Percentiles rank a stretch among this genome's conserved stretches.
phyloP scores from a whole-genome alignment of 2,329 filamentous ascomycete species.

The Phialophora macrospora region DNA sequence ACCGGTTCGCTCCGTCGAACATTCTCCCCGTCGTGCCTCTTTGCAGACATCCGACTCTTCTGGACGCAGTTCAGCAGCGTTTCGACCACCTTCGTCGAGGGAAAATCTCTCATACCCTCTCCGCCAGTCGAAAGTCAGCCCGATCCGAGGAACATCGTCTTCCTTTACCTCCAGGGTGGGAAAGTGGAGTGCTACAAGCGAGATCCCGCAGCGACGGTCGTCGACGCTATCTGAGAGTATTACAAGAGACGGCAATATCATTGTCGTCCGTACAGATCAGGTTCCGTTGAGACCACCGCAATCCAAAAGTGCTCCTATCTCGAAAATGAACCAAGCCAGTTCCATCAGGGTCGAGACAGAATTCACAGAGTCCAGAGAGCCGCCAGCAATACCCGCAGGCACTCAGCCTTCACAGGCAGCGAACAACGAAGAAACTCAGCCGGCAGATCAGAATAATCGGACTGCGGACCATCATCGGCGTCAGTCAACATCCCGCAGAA shows the following conservation, averaged over 20 bases:
- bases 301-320: slow-evolving; percentile 3
- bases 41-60: slow-evolving; percentile 5
- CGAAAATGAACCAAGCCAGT: slow-evolving; percentile 3
- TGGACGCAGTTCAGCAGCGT: slow-evolving; percentile 2
- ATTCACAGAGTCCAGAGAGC: slow-evolving; percentile 14
- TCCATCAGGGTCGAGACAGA: slow-evolving; percentile 31
- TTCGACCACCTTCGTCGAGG: not conserved
- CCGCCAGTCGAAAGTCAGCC: slow-evolving; percentile 13
- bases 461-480: not conserved
- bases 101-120: slow-evolving; percentile 19
- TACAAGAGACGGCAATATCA: slow-evolving; percentile 7
- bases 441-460: slow-evolving; percentile 1
- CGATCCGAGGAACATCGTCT: slow-evolving; percentile 23
- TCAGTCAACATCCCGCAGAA: slow-evolving; percentile 19
- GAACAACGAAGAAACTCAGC: not conserved
- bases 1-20: not conserved
- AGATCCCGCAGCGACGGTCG: slow-evolving; percentile 4
- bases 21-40: slow-evolving; percentile 2
- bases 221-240: slow-evolving; percentile 7
- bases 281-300: slow-evolving; percentile 28
- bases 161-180: slow-evolving; percentile 28
- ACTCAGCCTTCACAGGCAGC: not conserved
- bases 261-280: slow-evolving; percentile 29
- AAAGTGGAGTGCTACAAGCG: slow-evolving; percentile 21
- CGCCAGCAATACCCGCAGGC: not conserved